A percentile compares a stretch with the other conserved stretches of the same genome.
Conservation (phyloP, 306 rosid species). For the Mimosa pudica region DNA sequence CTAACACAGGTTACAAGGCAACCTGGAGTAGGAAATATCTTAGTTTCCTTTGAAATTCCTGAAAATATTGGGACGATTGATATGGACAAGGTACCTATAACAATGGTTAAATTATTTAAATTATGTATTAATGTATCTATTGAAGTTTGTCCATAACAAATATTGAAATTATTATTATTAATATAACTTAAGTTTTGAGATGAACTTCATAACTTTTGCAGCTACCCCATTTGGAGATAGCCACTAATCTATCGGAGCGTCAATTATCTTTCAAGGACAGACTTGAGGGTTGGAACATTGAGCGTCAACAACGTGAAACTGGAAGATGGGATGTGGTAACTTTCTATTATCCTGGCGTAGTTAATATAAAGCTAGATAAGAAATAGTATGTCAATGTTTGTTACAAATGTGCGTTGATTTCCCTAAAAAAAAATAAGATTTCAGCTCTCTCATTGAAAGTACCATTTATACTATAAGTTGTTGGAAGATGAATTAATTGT, state of each 20-base stretch:
- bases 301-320: neutral
- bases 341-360: neutral
- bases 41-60: neutral
- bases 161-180: neutral
- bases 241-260: neutral
- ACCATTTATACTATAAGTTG: no score
- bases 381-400: no score
- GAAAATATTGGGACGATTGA: neutral
- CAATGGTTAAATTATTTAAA: neutral
- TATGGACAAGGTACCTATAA: constrained; percentile 23
- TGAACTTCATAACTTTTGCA: neutral
- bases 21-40: neutral
- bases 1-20: neutral
- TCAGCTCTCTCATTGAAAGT: no score
- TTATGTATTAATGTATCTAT: neutral
- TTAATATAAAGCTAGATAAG: no score
- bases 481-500: no score
- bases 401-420: no score
- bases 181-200: neutral
- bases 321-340: constrained; percentile 2
- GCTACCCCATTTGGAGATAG: constrained; percentile 1
- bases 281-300: constrained; percentile 23
- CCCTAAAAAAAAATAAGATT: no score
- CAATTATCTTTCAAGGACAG: constrained; percentile 10
- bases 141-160: neutral